These are phyloP conservation scores for Musa acuminata DNA, from an alignment of 176 grass and related monocot genomes.

Conservation along the genomic window DNA sequence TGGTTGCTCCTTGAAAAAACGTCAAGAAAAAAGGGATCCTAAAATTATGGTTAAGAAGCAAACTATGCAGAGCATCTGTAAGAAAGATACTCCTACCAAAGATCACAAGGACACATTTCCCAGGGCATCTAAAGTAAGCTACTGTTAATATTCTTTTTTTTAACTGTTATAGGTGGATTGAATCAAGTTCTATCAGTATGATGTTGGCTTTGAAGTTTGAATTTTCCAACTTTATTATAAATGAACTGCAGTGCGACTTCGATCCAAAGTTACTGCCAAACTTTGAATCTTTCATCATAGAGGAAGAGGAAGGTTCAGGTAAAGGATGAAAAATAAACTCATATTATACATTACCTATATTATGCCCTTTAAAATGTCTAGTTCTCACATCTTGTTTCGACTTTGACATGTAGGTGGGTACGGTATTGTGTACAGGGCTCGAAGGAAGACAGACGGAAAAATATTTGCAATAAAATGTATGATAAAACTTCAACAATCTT, in stretches of 20 bases:
- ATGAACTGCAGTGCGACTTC: conserved; percentile 34
- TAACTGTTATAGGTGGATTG: neutral
- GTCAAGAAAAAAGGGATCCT: conserved; percentile 19
- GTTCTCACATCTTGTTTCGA: conserved; percentile 7
- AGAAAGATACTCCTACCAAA: conserved; percentile 32
- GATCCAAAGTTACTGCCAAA: conserved; percentile 50
- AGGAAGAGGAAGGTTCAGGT: conserved; percentile 99
- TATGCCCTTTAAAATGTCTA: neutral
- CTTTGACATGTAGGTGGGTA: conserved; percentile 56
- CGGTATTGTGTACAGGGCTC: conserved; percentile 76
- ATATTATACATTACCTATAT: neutral
- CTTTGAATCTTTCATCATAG: conserved; percentile 56
- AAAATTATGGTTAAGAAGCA: conserved; percentile 17
- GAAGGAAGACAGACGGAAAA: conserved; percentile 51
- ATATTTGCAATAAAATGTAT: conserved; percentile 91
- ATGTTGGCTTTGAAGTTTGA: too few species aligned
- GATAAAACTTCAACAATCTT: neutral
- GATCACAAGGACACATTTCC: conserved; percentile 29
- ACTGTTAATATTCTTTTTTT: conserved; percentile 2
- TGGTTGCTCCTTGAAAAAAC: conserved; percentile 20
- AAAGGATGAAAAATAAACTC: conserved; percentile 6
- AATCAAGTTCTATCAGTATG: too few species aligned
- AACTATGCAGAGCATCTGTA: conserved; percentile 6
- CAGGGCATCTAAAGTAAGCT: conserved; percentile 57
- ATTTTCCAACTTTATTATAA: neutral